Evolutionary conservation across 345 rosid genomes (phyloP).

Genomic region (Sonneratia caseolaris): DNA sequence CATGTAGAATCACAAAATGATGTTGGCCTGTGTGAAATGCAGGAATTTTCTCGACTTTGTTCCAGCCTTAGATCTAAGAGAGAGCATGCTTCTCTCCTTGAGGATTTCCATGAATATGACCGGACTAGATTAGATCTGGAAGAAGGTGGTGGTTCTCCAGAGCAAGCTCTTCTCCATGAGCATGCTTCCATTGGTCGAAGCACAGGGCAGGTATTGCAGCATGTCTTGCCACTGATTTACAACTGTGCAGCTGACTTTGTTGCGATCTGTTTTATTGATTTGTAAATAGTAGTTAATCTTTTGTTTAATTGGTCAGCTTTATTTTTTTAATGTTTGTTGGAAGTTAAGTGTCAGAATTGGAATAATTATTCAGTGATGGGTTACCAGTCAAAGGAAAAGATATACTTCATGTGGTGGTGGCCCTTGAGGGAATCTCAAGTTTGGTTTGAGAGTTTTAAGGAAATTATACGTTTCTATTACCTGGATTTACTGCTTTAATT

Average conservation of each 20-base stretch:
- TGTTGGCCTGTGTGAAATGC: constrained; percentile 31
- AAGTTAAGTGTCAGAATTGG: not conserved
- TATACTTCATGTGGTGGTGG: not conserved
- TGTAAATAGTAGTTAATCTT: not conserved
- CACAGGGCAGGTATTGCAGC: constrained; percentile 55
- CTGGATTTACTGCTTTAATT: not conserved
- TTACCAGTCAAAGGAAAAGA: not conserved
- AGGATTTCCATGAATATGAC: constrained; percentile 94
- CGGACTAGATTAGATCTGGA: constrained; percentile 84
- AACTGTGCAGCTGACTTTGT: not conserved
- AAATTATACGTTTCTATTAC: not conserved
- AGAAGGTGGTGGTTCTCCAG: constrained; percentile 72
- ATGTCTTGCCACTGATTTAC: not conserved
- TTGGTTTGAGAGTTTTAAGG: not conserved
- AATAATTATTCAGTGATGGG: not conserved
- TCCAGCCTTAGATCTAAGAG: constrained; percentile 85
- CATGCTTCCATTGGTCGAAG: constrained; percentile 65
- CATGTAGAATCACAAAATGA: not conserved
- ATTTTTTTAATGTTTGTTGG: not conserved
- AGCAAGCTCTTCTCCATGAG: constrained; percentile 75
- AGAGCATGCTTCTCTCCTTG: constrained; percentile 91
- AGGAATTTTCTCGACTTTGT: constrained; percentile 91
- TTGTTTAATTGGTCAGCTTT: not conserved
- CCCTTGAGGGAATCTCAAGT: not conserved
- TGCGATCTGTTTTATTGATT: not conserved